These are phyloP conservation scores for Saccharomyces jurei DNA, from an alignment of 805 yeast species.

Conservation along the genomic window DNA sequence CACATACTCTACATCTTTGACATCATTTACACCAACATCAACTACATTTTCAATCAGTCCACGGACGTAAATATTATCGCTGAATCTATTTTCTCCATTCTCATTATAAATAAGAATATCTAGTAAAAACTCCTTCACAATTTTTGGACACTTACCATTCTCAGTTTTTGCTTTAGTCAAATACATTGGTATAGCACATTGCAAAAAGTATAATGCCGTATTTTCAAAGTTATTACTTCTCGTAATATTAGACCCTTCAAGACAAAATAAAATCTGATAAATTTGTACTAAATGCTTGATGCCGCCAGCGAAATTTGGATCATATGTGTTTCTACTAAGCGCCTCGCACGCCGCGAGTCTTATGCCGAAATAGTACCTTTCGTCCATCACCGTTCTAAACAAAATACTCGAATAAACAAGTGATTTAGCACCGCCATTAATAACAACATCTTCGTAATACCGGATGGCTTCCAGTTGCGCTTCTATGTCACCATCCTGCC, in stretches of 20 bases:
- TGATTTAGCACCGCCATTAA: conserved; percentile 42
- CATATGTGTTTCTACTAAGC: conserved; percentile 56
- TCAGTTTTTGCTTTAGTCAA: conserved; percentile 55
- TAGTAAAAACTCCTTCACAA: conserved; percentile 53
- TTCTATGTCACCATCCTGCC: conserved; percentile 91
- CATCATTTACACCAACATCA: conserved; percentile 29
- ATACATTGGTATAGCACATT: conserved; percentile 57
- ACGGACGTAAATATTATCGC: conserved; percentile 62
- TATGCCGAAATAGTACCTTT: conserved; percentile 80
- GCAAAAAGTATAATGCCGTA: conserved; percentile 59
- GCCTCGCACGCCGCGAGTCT: conserved; percentile 82
- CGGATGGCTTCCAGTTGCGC: conserved; percentile 83
- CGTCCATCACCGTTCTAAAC: conserved; percentile 73
- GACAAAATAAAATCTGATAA: conserved; percentile 65
- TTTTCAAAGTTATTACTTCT: conserved; percentile 73
- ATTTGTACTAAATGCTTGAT: conserved; percentile 62
- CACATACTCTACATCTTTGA: conserved; percentile 34
- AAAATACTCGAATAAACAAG: conserved; percentile 66
- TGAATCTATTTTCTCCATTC: conserved; percentile 67
- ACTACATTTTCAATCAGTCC: conserved; percentile 51
- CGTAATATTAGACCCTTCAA: conserved; percentile 58
- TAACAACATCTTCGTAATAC: conserved; percentile 50
- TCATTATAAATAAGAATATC: conserved; percentile 77
- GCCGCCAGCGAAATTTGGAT: conserved; percentile 38
- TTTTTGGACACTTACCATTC: conserved; percentile 52